A percentile compares a stretch with the other conserved stretches of the same genome.
Evolutionary conservation across 2,329 filamentous ascomycete species (phyloP).

Genomic region (Neonectria sp.): DNA sequence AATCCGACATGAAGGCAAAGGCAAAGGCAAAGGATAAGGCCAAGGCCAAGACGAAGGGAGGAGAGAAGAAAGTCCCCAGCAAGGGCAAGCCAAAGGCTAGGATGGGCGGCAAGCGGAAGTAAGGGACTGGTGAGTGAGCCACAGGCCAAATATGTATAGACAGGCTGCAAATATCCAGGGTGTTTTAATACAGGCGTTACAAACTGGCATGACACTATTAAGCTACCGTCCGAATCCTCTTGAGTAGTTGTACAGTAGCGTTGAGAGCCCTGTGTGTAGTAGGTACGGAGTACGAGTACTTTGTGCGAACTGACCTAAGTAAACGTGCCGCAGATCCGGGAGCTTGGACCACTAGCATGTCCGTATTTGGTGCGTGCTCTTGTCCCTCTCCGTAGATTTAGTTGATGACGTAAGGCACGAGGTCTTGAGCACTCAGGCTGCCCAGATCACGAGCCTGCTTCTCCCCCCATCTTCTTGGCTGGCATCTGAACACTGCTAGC

Average conservation of each 20-base stretch:
- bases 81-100: conserved; percentile 43
- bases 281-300: background rate
- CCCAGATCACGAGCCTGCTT: conserved; percentile 41
- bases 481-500: conserved; percentile 14
- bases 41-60: conserved; percentile 39
- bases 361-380: conserved; percentile 16
- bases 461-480: conserved; percentile 17
- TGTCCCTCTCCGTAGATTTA: conserved; percentile 1
- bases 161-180: conserved; percentile 37
- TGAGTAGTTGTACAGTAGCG: conserved; percentile 7
- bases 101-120: conserved; percentile 42
- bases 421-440: conserved; percentile 26
- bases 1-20: conserved; percentile 48
- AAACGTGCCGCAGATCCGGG: conserved; percentile 8
- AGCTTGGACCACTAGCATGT: conserved; percentile 19
- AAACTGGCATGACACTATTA: background rate
- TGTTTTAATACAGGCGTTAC: conserved; percentile 26
- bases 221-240: conserved; percentile 4
- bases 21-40: conserved; percentile 43
- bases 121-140: conserved; percentile 20
- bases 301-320: background rate
- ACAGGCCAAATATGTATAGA: conserved; percentile 37
- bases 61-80: conserved; percentile 39
- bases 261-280: background rate
- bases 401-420: conserved; percentile 48